Evolutionary conservation across 2,329 filamentous ascomycete species (phyloP), one percentile per base, ranked within the genome.

Genomic region (Claviceps africana): DNA sequence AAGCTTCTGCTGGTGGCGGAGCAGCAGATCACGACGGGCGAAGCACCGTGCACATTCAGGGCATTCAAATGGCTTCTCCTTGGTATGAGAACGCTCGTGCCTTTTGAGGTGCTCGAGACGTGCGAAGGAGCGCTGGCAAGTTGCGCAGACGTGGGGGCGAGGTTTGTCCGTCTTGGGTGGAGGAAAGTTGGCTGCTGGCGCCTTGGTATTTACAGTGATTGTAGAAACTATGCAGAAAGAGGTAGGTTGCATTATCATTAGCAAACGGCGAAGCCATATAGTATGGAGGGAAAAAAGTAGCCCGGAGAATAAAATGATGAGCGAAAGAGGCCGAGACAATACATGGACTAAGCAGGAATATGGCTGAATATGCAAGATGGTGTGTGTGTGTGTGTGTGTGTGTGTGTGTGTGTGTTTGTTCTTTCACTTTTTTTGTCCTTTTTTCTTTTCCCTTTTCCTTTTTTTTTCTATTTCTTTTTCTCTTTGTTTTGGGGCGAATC

Each of bases 41-140:
- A 98, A 98, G 71, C 93, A 97, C 70, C 93, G 76, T 39, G 88
- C 79, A 69, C 93, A 98, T 67, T 97, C 88, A 30, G 88, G 88
- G 63, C 93, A 98, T 69, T 96, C 89, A 62, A 98, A 98, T 1
- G 93, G 93, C 74, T 98, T 98, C 72, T 98, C 90, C 68, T 98
- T 96, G 45, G 90, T 96, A 66, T 96, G 90, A n/a, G 89, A 95
- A 56, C 93, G 82, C 71, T 97, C 93, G 69, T 98, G 93, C 55
- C 93, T 85, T 73, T 98, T 98, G 59, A 98, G 73, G 67, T 98
- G 93, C 71, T 98, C 93, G 61, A 98, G 73, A 55, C 93, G 83
- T 54, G 93, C 93, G 67, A 98, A 98, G 33, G 88, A 95, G 58
- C 93, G 83, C 62, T 83, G 81, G 68, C 93, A 98, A 47, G 90